A percentile compares a stretch with the other conserved stretches of the same genome.
phyloP scores from a whole-genome alignment of 768 basidiomycete genomes.

The Suillus americanus region DNA sequence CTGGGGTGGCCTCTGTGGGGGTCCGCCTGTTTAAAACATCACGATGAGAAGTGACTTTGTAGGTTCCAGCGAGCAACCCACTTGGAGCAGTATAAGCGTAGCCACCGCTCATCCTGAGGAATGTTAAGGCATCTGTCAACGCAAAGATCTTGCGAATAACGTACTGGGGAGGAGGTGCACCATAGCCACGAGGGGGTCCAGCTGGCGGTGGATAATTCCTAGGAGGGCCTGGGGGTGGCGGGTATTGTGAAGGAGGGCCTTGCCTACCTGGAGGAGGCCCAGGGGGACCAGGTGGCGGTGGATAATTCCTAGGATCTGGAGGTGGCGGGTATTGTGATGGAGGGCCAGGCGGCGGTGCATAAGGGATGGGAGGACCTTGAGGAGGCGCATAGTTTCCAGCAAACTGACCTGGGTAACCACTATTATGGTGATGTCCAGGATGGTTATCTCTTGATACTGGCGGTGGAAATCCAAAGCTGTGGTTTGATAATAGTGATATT shows the following conservation, averaged over 20 bases:
- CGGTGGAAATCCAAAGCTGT: slow-evolving; percentile 18
- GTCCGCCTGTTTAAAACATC: slow-evolving; percentile 22
- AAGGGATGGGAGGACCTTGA: slow-evolving; percentile 7
- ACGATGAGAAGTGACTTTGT: neutral
- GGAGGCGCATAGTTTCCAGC: slow-evolving; percentile 14
- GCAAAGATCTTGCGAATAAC: slow-evolving; percentile 9
- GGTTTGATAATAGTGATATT: neutral
- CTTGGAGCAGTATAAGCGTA: slow-evolving; percentile 8
- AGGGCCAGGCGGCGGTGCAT: slow-evolving; percentile 13
- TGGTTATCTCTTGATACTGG: slow-evolving; percentile 34
- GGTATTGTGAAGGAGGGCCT: slow-evolving; percentile 18
- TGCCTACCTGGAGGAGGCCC: slow-evolving; percentile 12
- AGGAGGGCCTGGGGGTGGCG: neutral
- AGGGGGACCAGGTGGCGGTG: slow-evolving; percentile 18
- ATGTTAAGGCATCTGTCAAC: slow-evolving; percentile 6
- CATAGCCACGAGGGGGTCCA: slow-evolving; percentile 17
- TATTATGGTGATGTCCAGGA: slow-evolving; percentile 38
- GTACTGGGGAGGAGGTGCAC: slow-evolving; percentile 3
- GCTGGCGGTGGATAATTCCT: slow-evolving; percentile 16
- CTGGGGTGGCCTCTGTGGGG: slow-evolving; percentile 54
- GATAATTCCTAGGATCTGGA: slow-evolving; percentile 1
- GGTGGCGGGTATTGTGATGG: slow-evolving; percentile 12
- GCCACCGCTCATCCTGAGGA: slow-evolving; percentile 1
- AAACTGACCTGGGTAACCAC: slow-evolving; percentile 32
- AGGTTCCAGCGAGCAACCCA: neutral